phyloP scores from a whole-genome alignment of 257 asterid species.

The Lycium barbarum region DNA sequence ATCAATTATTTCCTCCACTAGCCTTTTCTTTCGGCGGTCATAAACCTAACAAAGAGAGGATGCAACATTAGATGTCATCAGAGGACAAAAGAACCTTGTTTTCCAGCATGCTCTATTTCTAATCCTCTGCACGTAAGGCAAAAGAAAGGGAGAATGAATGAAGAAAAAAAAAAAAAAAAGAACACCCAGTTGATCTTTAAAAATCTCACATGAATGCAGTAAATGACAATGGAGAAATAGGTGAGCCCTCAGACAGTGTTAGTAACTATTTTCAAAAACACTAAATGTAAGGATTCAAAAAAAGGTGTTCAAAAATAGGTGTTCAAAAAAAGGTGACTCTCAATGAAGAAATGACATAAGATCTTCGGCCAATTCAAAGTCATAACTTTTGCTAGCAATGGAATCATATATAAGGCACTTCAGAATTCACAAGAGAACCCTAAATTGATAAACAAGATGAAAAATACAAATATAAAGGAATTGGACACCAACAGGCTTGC shows the following conservation, averaged over 20 bases:
- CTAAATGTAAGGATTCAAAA: neutral
- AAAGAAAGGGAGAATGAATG: neutral
- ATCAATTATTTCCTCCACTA: constrained; percentile 97
- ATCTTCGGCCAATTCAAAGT: constrained; percentile 15
- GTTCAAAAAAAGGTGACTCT: constrained; percentile 4
- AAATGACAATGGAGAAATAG: neutral
- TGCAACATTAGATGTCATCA: constrained; percentile 1
- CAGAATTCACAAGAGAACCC: neutral
- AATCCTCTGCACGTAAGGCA: neutral
- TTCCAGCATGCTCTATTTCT: constrained; percentile 14
- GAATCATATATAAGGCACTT: neutral
- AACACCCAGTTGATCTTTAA: constrained; percentile 5
- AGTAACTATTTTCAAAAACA: constrained; percentile 6
- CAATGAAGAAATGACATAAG: neutral
- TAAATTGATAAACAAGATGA: neutral
- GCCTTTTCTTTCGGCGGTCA: constrained; percentile 86
- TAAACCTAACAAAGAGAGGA: constrained; percentile 63
- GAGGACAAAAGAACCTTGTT: neutral
- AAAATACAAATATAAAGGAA: neutral
- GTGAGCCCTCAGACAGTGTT: neutral
- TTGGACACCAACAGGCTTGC: neutral
- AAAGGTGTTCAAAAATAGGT: no score
- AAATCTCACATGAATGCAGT: neutral
- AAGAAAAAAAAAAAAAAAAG: neutral
- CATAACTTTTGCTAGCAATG: constrained; percentile 1